Percentiles rank a stretch among this genome's conserved stretches.
Evolutionary conservation across 176 grass and related monocot species (phyloP).

Genomic region (Eleusine coracana): DNA sequence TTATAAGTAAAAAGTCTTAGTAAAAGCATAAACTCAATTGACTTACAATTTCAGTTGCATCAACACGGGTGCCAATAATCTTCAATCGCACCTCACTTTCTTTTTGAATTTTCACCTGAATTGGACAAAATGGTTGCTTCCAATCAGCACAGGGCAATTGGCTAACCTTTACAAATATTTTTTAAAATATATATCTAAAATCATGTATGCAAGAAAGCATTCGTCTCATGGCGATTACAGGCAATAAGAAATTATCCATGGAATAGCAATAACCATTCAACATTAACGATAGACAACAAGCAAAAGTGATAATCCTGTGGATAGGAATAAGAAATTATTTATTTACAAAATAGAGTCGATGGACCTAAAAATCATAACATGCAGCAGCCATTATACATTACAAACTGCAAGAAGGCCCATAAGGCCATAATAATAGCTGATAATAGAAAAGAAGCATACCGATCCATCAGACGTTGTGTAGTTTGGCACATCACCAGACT

Average conservation of each 20-base stretch:
- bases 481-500: slow-evolving; percentile 81
- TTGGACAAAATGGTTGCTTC: slow-evolving; percentile 3
- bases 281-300: not conserved
- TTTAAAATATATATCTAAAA: not conserved
- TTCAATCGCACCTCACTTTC: slow-evolving; percentile 95
- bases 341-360: not conserved
- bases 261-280: not conserved
- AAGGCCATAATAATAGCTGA: not conserved
- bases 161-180: not conserved
- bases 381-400: not conserved
- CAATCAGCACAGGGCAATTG: not conserved
- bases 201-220: slow-evolving; percentile 9
- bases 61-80: slow-evolving; percentile 95
- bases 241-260: not conserved
- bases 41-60: slow-evolving; percentile 98
- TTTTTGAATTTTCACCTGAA: slow-evolving; percentile 98
- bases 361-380: not conserved
- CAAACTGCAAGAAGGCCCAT: not conserved
- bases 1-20: not conserved
- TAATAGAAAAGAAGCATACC: slow-evolving; percentile 45
- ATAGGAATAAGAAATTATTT: slow-evolving; percentile 4
- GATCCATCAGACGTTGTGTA: slow-evolving; percentile 98
- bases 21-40: slow-evolving; percentile 22
- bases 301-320: not conserved
- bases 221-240: not conserved